Percentiles rank a stretch among this genome's conserved stretches.
Evolutionary conservation across 1,284 basidiomycete species (phyloP).

Genomic region (Sanguinoderma infundibulare): DNA sequence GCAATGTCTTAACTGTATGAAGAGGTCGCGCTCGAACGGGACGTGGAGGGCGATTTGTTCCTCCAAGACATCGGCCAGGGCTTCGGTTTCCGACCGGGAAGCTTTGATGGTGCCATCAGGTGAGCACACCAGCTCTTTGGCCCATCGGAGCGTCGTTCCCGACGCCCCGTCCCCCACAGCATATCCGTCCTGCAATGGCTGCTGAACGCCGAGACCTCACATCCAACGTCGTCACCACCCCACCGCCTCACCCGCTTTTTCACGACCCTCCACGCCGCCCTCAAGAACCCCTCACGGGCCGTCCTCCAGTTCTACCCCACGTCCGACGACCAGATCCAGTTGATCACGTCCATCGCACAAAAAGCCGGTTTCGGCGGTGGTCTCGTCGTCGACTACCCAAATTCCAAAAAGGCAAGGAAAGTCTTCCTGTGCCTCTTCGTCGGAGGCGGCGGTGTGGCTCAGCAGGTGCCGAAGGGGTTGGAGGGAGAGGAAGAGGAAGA

Average conservation of each 20-base stretch:
- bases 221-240: conserved; percentile 90
- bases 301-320: conserved; percentile 97
- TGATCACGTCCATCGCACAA: conserved; percentile 94
- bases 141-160: no score
- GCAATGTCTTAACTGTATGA: background rate
- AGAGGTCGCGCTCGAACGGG: conserved; percentile 94
- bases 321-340: conserved; percentile 93
- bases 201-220: conserved; percentile 93
- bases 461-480: conserved; percentile 75
- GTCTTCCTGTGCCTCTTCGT: conserved; percentile 91
- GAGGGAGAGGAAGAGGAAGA: conserved; percentile 68
- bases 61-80: conserved; percentile 94
- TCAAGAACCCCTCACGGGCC: conserved; percentile 92
- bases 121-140: conserved; percentile 35
- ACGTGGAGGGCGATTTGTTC: conserved; percentile 93
- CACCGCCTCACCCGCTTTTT: conserved; percentile 94
- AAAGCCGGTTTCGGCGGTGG: conserved; percentile 97
- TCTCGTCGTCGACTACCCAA: conserved; percentile 96
- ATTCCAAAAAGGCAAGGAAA: conserved; percentile 93
- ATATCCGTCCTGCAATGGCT: conserved; percentile 99
- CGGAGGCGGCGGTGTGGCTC: conserved; percentile 65
- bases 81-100: conserved; percentile 93
- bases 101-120: conserved; percentile 99
- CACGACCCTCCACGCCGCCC: conserved; percentile 91
- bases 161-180: conserved; percentile 45